Evolutionary conservation across 2,329 filamentous ascomycete genomes (phyloP).

Genomic region (Hypoxylon sp.): DNA sequence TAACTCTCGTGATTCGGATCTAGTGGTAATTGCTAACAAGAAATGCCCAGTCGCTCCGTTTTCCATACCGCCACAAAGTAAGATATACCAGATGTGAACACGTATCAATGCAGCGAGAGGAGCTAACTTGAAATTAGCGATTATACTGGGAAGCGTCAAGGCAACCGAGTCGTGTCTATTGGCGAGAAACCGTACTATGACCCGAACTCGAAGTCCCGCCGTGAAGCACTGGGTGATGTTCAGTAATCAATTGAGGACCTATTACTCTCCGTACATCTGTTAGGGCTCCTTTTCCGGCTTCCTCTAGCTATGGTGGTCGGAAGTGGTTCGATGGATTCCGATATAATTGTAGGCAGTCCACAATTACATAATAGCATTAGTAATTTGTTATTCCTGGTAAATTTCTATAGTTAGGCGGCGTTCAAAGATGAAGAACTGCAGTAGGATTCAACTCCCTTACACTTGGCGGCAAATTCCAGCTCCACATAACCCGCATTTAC

Average conservation of each 20-base stretch:
- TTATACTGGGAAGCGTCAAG: conserved; percentile 65
- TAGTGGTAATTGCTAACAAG: too few relatives aligned
- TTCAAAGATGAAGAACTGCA: background rate
- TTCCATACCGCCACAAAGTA: conserved; percentile 64
- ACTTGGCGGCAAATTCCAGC: too few relatives aligned
- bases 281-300: background rate
- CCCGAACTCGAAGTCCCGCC: conserved; percentile 59
- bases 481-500: background rate
- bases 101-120: conserved; percentile 57
- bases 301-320: too few relatives aligned
- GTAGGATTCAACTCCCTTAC: too few relatives aligned
- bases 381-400: background rate
- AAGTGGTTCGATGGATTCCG: too few relatives aligned
- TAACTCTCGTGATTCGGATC: too few relatives aligned
- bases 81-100: conserved; percentile 65
- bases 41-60: conserved; percentile 50
- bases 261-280: background rate
- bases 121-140: conserved; percentile 57
- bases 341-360: too few relatives aligned
- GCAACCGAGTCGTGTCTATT: conserved; percentile 64
- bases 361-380: too few relatives aligned
- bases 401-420: background rate
- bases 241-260: background rate
- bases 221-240: conserved; percentile 55
- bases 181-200: conserved; percentile 66